phyloP scores from a whole-genome alignment of 2,329 filamentous ascomycete genomes.

The Drechslerella dactyloides region DNA sequence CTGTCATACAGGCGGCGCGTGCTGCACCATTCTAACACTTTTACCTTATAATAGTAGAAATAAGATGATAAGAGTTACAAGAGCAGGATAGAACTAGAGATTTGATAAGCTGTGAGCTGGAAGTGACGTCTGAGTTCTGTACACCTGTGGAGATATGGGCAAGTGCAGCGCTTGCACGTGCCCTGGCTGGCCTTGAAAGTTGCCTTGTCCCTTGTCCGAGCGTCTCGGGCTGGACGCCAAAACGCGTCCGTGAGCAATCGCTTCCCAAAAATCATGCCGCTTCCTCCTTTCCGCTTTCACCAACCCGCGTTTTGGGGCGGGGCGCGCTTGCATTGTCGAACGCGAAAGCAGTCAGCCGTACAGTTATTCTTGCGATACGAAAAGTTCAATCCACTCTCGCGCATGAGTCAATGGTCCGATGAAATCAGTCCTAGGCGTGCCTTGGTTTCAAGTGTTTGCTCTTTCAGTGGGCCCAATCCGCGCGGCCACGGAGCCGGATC shows the following conservation, averaged over 20 bases:
- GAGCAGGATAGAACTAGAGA: too few species aligned
- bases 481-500: conserved; percentile 15
- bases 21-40: too few species aligned
- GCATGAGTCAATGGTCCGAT: background rate
- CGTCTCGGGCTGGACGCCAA: conserved; percentile 6
- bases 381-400: conserved; percentile 27
- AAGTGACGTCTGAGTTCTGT: too few species aligned
- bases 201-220: conserved; percentile 26
- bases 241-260: background rate
- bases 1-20: too few species aligned
- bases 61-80: too few species aligned
- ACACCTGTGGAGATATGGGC: too few species aligned
- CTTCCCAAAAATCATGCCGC: background rate
- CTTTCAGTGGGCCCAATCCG: conserved; percentile 28
- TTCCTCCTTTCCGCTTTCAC: too few species aligned
- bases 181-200: conserved; percentile 32
- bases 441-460: conserved; percentile 5
- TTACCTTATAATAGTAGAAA: too few species aligned
- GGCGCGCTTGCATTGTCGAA: background rate
- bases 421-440: conserved; percentile 14
- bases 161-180: background rate
- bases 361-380: conserved; percentile 35
- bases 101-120: too few species aligned
- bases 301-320: conserved; percentile 4
- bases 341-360: conserved; percentile 35